phyloP scores from a whole-genome alignment of 768 basidiomycete species.

The Mycena leptocephala region DNA sequence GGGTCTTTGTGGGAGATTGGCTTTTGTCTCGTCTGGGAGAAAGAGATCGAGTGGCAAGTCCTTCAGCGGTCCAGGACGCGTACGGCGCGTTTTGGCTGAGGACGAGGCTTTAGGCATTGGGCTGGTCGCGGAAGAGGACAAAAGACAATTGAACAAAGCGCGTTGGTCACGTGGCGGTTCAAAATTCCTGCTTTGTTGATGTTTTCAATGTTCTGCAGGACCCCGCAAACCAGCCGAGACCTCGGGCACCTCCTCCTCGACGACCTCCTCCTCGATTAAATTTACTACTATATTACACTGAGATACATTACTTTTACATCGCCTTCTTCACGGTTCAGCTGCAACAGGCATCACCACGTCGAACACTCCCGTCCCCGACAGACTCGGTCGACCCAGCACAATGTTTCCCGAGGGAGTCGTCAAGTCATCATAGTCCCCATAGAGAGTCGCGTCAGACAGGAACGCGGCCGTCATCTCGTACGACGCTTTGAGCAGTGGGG shows the following conservation, averaged over 20 bases:
- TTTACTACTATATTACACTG: slow-evolving; percentile 14
- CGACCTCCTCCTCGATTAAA: not conserved
- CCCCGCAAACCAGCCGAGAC: no score
- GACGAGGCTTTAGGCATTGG: slow-evolving; percentile 34
- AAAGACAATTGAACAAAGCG: not conserved
- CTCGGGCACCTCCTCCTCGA: no score
- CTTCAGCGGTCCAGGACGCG: slow-evolving; percentile 71
- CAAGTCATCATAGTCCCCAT: slow-evolving; percentile 96
- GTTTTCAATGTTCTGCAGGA: no score
- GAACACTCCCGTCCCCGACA: slow-evolving; percentile 96
- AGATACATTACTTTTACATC: slow-evolving; percentile 29
- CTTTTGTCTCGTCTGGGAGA: slow-evolving; percentile 54
- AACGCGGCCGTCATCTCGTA: slow-evolving; percentile 97
- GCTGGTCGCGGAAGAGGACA: not conserved
- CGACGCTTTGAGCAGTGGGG: slow-evolving; percentile 97
- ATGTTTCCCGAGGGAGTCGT: slow-evolving; percentile 93
- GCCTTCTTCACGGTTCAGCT: not conserved
- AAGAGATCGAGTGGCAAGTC: slow-evolving; percentile 76
- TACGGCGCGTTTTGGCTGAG: slow-evolving; percentile 46
- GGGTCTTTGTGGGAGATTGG: slow-evolving; percentile 51
- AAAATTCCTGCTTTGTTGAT: not conserved
- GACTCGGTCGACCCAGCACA: slow-evolving; percentile 89
- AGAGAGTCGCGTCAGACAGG: slow-evolving; percentile 93
- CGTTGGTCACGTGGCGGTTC: not conserved
- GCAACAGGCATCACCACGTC: slow-evolving; percentile 78